Evolutionary conservation across 1,284 basidiomycete genomes (phyloP).

Genomic region (Malassezia pachydermatis): DNA sequence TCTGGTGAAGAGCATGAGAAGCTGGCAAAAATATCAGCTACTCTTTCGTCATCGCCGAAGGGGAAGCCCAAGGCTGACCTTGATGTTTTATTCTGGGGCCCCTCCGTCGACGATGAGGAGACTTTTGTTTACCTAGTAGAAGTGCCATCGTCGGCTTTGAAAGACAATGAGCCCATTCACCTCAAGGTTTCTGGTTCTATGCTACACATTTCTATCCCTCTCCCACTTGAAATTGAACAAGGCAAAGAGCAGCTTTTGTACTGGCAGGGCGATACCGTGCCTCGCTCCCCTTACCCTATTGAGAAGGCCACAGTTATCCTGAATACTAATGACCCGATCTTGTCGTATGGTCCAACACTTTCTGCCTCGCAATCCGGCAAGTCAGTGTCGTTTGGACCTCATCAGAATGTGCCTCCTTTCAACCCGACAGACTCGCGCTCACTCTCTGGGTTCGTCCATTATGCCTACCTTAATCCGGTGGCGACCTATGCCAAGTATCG

Average conservation of each 20-base stretch:
- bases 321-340: constrained; percentile 19
- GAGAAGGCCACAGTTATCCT: constrained; percentile 72
- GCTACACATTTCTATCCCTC: constrained; percentile 64
- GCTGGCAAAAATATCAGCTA: constrained; percentile 16
- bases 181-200: constrained; percentile 66
- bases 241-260: constrained; percentile 68
- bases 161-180: constrained; percentile 47
- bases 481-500: constrained; percentile 64
- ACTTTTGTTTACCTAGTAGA: constrained; percentile 8
- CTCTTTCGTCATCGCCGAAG: not conserved
- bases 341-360: constrained; percentile 49
- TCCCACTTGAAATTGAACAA: constrained; percentile 65
- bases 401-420: constrained; percentile 60
- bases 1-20: constrained; percentile 16
- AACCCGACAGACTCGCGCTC: constrained; percentile 47
- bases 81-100: not conserved
- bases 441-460: constrained; percentile 60
- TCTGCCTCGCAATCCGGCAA: constrained; percentile 64
- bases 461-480: constrained; percentile 67
- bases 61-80: not conserved
- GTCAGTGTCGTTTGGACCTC: constrained; percentile 79
- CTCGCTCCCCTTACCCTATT: constrained; percentile 74
- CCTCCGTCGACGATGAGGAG: not conserved
- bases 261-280: constrained; percentile 64
- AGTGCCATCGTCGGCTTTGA: constrained; percentile 12